Percentiles rank a stretch among this genome's conserved stretches.
Conservation (phyloP, 306 rosid species). For the Ceratonia siliqua region DNA sequence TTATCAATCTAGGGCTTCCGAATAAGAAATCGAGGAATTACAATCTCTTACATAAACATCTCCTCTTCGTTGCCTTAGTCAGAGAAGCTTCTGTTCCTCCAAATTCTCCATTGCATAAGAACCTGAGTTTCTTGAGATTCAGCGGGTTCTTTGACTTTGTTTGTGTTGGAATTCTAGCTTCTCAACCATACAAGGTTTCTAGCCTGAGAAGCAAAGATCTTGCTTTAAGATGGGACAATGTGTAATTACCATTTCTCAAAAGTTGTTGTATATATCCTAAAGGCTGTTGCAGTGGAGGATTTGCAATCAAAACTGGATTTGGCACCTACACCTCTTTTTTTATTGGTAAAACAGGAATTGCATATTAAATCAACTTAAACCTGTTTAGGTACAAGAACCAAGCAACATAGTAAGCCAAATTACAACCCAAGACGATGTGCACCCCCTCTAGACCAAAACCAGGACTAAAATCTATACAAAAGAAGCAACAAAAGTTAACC, state of each 20-base stretch:
- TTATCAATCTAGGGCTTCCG: too few species aligned
- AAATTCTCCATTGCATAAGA: conserved; percentile 18
- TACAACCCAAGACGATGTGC: too few species aligned
- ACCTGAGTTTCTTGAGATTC: conserved; percentile 55
- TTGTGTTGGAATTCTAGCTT: conserved; percentile 66
- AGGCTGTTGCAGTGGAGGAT: conserved; percentile 55
- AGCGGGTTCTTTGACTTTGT: conserved; percentile 48
- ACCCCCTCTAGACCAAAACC: too few species aligned
- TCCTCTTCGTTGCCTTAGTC: conserved; percentile 33
- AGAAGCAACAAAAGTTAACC: too few species aligned
- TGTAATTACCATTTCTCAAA: conserved; percentile 41
- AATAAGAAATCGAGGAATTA: conserved; percentile 33
- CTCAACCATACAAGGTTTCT: conserved; percentile 52
- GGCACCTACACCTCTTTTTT: conserved; percentile 85
- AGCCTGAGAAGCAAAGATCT: conserved; percentile 68
- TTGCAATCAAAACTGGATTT: conserved; percentile 49
- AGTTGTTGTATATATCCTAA: conserved; percentile 50
- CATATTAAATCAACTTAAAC: too few species aligned
- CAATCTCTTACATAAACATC: conserved; percentile 1
- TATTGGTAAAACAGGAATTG: too few species aligned
- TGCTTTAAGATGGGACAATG: conserved; percentile 61
- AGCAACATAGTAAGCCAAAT: too few species aligned
- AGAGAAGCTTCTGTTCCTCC: conserved; percentile 29
- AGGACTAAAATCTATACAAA: too few species aligned
- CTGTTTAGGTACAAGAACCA: too few species aligned